Evolutionary conservation across 2,329 filamentous ascomycete genomes (phyloP).

Genomic region (Fusarium virguliforme): DNA sequence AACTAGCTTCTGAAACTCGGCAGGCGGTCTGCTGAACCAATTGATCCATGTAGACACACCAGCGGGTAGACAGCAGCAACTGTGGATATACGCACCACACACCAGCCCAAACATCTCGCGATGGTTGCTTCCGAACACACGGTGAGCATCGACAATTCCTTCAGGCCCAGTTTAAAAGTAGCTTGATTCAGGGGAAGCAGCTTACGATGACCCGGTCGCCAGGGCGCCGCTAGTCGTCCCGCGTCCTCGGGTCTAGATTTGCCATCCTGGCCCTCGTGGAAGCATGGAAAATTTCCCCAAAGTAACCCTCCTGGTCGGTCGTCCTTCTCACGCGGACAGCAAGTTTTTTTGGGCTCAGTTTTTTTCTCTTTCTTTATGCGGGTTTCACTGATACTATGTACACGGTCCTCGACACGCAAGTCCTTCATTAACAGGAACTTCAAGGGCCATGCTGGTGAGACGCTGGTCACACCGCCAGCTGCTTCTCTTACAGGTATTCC

Average conservation of each 20-base stretch:
- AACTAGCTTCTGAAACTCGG: neutral
- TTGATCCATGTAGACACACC: neutral
- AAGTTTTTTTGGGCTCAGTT: conserved; percentile 4
- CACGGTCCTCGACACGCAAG: conserved; percentile 4
- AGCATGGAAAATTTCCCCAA: conserved; percentile 26
- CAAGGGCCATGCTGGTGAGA: conserved; percentile 11
- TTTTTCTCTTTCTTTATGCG: conserved; percentile 5
- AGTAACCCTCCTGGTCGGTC: conserved; percentile 2
- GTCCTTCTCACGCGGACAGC: neutral
- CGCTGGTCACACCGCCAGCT: conserved; percentile 27
- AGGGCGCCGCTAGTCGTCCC: conserved; percentile 18
- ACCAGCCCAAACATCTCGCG: conserved; percentile 25
- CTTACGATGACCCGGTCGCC: conserved; percentile 1
- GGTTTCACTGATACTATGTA: conserved; percentile 5
- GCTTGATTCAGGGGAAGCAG: neutral
- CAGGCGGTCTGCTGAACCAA: neutral
- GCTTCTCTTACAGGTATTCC: conserved; percentile 4
- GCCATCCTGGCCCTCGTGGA: conserved; percentile 26
- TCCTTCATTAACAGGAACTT: conserved; percentile 16
- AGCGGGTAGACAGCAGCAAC: conserved; percentile 12
- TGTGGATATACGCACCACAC: conserved; percentile 9
- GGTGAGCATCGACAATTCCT: neutral
- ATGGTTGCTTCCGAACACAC: conserved; percentile 1
- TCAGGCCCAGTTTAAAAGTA: neutral
- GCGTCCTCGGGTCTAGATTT: conserved; percentile 5